Evolutionary conservation across 2,329 filamentous ascomycete species (phyloP).

Genomic region (Fusarium sambucinum): DNA sequence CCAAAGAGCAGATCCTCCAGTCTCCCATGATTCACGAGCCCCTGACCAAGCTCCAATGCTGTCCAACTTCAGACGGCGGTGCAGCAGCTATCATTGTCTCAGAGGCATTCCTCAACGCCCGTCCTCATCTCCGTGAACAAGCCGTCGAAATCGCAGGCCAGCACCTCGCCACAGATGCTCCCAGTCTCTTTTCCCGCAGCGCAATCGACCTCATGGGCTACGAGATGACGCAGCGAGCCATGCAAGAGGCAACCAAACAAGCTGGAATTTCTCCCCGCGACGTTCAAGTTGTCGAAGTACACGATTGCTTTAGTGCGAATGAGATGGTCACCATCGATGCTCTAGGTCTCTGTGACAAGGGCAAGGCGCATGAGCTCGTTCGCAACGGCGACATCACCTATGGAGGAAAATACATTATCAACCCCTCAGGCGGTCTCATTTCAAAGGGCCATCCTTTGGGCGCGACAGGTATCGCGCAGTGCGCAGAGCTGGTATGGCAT

Average conservation of each 20-base stretch:
- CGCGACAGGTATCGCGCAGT: conserved; percentile 94
- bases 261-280: conserved; percentile 76
- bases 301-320: conserved; percentile 97
- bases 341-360: conserved; percentile 79
- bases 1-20: conserved; percentile 81
- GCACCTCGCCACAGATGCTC: conserved; percentile 85
- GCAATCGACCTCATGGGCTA: conserved; percentile 91
- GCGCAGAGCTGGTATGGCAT: conserved; percentile 95
- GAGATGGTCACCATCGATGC: conserved; percentile 93
- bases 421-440: conserved; percentile 94
- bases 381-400: conserved; percentile 91
- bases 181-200: conserved; percentile 80
- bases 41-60: conserved; percentile 98
- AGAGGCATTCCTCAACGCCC: conserved; percentile 85
- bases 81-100: conserved; percentile 91
- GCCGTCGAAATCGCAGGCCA: conserved; percentile 93
- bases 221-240: conserved; percentile 83
- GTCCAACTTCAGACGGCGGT: conserved; percentile 92
- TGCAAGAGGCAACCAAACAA: conserved; percentile 76
- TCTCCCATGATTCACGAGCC: conserved; percentile 84
- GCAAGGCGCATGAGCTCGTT: conserved; percentile 93
- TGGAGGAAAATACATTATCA: conserved; percentile 84
- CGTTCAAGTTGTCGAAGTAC: conserved; percentile 88
- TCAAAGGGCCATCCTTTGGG: conserved; percentile 96
- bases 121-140: conserved; percentile 83